Conservation (phyloP, 805 yeast genomes). For the Yamadazyma insecticola region DNA sequence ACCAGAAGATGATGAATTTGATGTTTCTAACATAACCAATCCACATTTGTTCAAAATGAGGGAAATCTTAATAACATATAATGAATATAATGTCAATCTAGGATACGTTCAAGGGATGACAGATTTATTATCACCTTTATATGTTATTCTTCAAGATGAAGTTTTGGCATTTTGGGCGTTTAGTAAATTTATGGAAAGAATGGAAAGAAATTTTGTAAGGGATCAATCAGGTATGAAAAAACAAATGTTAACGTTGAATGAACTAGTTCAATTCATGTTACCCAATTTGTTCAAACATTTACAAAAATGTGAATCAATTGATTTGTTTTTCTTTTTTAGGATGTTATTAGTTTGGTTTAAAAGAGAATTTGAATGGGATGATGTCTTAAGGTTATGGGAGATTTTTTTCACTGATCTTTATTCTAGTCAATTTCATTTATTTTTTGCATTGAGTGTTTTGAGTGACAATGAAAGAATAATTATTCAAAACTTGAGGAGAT, state of each 20-base stretch:
- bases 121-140: constrained; percentile 84
- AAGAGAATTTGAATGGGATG: constrained; percentile 79
- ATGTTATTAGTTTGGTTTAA: constrained; percentile 96
- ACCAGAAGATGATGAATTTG: constrained; percentile 45
- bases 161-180: constrained; percentile 85
- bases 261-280: constrained; percentile 82
- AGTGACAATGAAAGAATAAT: constrained; percentile 82
- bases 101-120: constrained; percentile 99
- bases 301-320: constrained; percentile 82
- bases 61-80: constrained; percentile 79
- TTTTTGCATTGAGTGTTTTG: constrained; percentile 82
- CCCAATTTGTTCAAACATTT: constrained; percentile 81
- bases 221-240: constrained; percentile 91
- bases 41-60: constrained; percentile 69
- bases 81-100: constrained; percentile 73
- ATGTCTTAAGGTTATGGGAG: constrained; percentile 85
- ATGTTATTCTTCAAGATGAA: constrained; percentile 63
- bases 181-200: constrained; percentile 80
- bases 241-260: constrained; percentile 80
- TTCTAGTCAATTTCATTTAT: constrained; percentile 82
- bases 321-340: constrained; percentile 88
- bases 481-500: constrained; percentile 64
- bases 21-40: constrained; percentile 63
- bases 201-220: constrained; percentile 90
- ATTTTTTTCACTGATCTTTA: constrained; percentile 84